phyloP scores from a whole-genome alignment of 306 rosid genomes.

The Amphicarpaea edgeworthii region DNA sequence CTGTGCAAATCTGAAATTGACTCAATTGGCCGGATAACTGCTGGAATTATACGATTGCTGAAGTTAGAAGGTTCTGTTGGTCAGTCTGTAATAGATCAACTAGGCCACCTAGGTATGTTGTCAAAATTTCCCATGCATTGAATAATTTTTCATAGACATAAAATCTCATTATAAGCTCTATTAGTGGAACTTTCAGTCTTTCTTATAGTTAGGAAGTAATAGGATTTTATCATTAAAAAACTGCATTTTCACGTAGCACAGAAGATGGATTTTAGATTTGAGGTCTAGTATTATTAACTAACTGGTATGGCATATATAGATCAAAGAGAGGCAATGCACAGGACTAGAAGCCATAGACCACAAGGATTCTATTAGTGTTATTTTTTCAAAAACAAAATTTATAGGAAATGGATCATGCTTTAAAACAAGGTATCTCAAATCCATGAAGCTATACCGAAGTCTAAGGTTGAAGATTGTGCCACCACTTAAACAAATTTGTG shows the following conservation, averaged over 20 bases:
- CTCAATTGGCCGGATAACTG: slow-evolving; percentile 89
- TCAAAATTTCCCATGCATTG: slow-evolving; percentile 25
- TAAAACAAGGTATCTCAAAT: too few species aligned
- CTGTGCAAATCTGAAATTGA: slow-evolving; percentile 96
- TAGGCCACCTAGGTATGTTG: slow-evolving; percentile 80
- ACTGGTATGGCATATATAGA: slow-evolving; percentile 12
- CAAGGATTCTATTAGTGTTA: background rate
- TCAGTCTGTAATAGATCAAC: slow-evolving; percentile 82
- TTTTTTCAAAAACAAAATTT: background rate
- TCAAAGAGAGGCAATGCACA: slow-evolving; percentile 8
- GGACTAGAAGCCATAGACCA: slow-evolving; percentile 15
- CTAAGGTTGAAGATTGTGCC: too few species aligned
- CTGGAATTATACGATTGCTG: slow-evolving; percentile 79
- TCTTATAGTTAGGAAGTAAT: slow-evolving; percentile 23
- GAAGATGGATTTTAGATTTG: slow-evolving; percentile 25
- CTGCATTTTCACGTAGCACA: background rate
- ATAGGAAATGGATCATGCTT: too few species aligned
- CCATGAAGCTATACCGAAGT: too few species aligned
- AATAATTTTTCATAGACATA: slow-evolving; percentile 22
- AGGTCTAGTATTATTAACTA: slow-evolving; percentile 18
- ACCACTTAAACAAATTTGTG: too few species aligned
- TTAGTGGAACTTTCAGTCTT: slow-evolving; percentile 36
- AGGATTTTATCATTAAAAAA: slow-evolving; percentile 34
- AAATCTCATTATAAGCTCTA: slow-evolving; percentile 3
- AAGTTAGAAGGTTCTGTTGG: slow-evolving; percentile 94